phyloP scores from a whole-genome alignment of 73 alveolate genomes.

The Breviolum minutum region DNA sequence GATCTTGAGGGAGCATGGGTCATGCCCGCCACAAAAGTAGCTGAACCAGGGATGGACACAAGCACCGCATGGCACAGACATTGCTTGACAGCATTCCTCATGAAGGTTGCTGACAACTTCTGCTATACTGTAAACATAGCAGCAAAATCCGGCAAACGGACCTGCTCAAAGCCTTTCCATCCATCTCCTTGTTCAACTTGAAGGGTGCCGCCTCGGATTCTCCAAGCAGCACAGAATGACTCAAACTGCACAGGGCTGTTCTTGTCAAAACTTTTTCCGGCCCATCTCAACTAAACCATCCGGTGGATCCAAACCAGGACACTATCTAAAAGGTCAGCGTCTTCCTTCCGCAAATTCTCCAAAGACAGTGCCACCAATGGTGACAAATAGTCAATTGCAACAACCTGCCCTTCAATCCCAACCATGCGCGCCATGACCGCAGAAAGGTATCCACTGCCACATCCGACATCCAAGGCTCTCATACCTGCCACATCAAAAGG shows the following conservation, averaged over 20 bases:
- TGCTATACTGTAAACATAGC: neutral
- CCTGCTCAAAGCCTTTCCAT: conserved; percentile 92
- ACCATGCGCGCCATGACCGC: conserved; percentile 97
- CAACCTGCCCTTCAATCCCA: conserved; percentile 96
- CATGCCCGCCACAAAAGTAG: too few species aligned
- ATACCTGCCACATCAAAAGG: conserved; percentile 45
- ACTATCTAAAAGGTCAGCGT: conserved; percentile 72
- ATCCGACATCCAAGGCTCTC: conserved; percentile 97
- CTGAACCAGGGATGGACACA: neutral
- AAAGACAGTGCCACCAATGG: conserved; percentile 96
- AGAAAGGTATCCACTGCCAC: conserved; percentile 97
- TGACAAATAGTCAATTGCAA: conserved; percentile 97
- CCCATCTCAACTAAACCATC: neutral
- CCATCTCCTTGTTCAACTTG: conserved; percentile 85
- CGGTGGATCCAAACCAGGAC: neutral
- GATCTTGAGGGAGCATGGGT: too few species aligned
- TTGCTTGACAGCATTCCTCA: neutral
- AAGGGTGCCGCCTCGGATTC: conserved; percentile 41
- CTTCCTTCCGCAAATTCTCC: conserved; percentile 96
- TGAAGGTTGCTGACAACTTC: neutral
- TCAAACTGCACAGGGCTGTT: too few species aligned
- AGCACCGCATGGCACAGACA: neutral
- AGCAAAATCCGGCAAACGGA: neutral
- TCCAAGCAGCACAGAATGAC: neutral
- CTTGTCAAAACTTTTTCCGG: too few species aligned